Evolutionary conservation across 768 basidiomycete species (phyloP).

Genomic region (Leccinum imitatum): DNA sequence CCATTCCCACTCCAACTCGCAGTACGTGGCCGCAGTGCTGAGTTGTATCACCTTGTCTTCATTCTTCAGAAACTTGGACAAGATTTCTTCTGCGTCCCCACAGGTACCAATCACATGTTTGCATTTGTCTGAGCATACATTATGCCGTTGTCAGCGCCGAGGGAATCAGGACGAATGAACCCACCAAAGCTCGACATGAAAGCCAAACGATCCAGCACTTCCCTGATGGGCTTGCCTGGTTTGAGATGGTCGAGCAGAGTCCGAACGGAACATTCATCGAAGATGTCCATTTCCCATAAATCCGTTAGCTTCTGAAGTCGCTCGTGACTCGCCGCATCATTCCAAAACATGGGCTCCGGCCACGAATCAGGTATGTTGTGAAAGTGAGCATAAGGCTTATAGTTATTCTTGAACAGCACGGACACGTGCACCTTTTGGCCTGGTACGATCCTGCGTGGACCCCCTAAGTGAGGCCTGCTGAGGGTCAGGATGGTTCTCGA

Average conservation of each 20-base stretch:
- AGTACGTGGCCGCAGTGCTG: constrained; percentile 26
- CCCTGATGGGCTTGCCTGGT: constrained; percentile 14
- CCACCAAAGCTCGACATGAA: constrained; percentile 32
- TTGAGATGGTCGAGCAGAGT: constrained; percentile 21
- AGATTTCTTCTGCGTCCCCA: constrained; percentile 4
- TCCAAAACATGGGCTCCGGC: constrained; percentile 33
- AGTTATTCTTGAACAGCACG: constrained; percentile 29
- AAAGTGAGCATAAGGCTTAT: constrained; percentile 27
- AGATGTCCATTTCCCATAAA: constrained; percentile 33
- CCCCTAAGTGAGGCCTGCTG: constrained; percentile 28
- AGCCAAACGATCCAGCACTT: constrained; percentile 27
- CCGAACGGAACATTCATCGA: constrained; percentile 21
- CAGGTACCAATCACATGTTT: constrained; percentile 6
- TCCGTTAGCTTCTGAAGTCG: constrained; percentile 18
- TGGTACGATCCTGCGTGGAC: constrained; percentile 25
- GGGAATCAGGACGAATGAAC: neutral
- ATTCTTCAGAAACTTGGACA: constrained; percentile 17
- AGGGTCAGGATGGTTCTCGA: constrained; percentile 7
- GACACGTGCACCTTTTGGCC: constrained; percentile 35
- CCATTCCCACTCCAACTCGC: constrained; percentile 26
- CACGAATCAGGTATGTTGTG: constrained; percentile 20
- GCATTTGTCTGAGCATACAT: constrained; percentile 13
- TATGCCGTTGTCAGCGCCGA: neutral
- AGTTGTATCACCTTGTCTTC: constrained; percentile 20
- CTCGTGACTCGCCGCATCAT: constrained; percentile 22